A percentile compares a stretch with the other conserved stretches of the same genome.
These are phyloP conservation scores for Pseudogymnoascus sp. DNA, from an alignment of 2,329 filamentous ascomycete species.

Conservation along the genomic window DNA sequence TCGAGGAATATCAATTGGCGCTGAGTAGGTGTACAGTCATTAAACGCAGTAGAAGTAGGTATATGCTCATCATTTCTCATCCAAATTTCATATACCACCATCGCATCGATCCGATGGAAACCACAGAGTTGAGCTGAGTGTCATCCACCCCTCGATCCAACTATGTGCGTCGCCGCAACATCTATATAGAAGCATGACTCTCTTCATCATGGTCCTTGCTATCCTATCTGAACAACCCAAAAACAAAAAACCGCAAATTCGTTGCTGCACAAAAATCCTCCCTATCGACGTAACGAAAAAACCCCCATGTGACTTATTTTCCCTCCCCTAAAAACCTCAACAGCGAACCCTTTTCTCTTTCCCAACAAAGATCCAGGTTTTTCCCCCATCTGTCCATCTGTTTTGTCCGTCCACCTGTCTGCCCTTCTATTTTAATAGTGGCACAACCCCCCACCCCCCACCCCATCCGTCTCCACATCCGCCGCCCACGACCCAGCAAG, in stretches of 20 bases:
- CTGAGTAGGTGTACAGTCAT: neutral
- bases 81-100: neutral
- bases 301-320: neutral
- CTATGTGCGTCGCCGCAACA: constrained; percentile 5
- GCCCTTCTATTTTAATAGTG: constrained; percentile 22
- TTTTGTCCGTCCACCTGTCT: neutral
- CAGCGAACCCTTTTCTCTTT: neutral
- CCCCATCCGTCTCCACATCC: constrained; percentile 68
- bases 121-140: constrained; percentile 2
- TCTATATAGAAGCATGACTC: neutral
- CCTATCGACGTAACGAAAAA: neutral
- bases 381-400: neutral
- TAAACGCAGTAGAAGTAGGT: neutral
- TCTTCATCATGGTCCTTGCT: neutral
- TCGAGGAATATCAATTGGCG: neutral
- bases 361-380: neutral
- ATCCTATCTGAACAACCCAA: neutral
- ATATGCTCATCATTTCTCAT: neutral
- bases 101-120: constrained; percentile 2
- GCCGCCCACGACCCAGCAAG: constrained; percentile 84
- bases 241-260: neutral
- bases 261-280: neutral
- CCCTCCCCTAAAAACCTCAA: neutral
- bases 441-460: constrained; percentile 55
- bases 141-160: neutral